Base-by-base conservation (phyloP, 2,329 filamentous ascomycete genomes). In the Camptophora hylomeconis region DNA sequence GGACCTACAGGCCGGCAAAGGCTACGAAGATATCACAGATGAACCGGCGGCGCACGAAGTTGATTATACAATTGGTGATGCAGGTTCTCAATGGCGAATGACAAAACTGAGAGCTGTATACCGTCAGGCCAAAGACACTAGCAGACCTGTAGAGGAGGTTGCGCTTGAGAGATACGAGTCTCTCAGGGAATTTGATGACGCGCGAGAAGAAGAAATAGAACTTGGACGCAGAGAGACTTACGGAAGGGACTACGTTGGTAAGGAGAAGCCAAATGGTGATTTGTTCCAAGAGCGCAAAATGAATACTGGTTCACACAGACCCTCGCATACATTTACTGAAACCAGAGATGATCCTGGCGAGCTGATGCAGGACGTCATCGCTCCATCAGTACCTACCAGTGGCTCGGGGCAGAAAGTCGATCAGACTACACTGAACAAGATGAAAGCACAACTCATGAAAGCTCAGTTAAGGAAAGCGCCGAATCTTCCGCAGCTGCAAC, bases 361-460 rank as follows among this genome's bases (percentile, higher is more conserved):
- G 36, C 38, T 43, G 30, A 47, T 37, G 29, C 41, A 47, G 26
- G 42, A 52, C 20, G 28, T 38, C 18, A 39, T 57, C 2, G 40
- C 51, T 17, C 40, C 51, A 11, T 33, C 55, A 49, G 35, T 57
- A 4, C 23, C 30, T 12, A 24, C 26, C 7, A 26, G 24, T 17
- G 18, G 26, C 2, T 12, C 28, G 8, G n/a, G 17, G 10, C 35
- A 15, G 3, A 42, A 39, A 24, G 17, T 37, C 7, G 41, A 45
- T 19, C 74, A 80, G 46, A 89, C 82, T 0, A 64, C 75, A 0
- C 63, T 98, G 31, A 98, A 98, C 54, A 75, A 81, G 36, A 68
- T 98, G 27, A 86, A 87, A 40, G 89, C 89, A 0, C 80, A 89
- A 47, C 76, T 95, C 64, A 87, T 98, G 79, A 94, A 92, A 51